phyloP scores from a whole-genome alignment of 495 filamentous ascomycete genomes.

The Neurospora cerealis region DNA sequence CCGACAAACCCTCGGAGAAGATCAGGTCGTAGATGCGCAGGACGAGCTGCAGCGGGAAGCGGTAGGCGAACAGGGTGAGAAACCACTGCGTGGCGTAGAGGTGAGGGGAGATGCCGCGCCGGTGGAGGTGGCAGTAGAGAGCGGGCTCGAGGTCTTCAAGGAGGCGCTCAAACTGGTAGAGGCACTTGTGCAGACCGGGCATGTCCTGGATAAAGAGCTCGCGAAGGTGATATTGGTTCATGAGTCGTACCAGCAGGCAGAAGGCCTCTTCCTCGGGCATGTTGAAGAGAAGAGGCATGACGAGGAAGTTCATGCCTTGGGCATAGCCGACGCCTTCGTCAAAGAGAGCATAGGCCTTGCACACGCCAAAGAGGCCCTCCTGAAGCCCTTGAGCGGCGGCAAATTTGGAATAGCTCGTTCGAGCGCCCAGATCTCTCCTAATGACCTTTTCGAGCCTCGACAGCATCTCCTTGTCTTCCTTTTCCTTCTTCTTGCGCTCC shows the following conservation, averaged over 20 bases:
- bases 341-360: constrained; percentile 95
- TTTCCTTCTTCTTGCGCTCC: constrained; percentile 63
- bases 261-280: constrained; percentile 98
- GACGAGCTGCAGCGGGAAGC: constrained; percentile 92
- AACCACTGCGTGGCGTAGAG: constrained; percentile 99
- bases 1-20: constrained; percentile 86
- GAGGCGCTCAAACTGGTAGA: constrained; percentile 91
- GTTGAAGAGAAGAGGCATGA: constrained; percentile 95
- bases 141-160: constrained; percentile 92
- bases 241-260: constrained; percentile 80
- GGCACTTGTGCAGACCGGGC: constrained; percentile 84
- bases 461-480: constrained; percentile 59
- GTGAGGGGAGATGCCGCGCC: constrained; percentile 78
- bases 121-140: constrained; percentile 86
- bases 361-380: constrained; percentile 87
- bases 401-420: constrained; percentile 95
- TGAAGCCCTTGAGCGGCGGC: constrained; percentile 80
- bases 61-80: constrained; percentile 96
- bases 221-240: constrained; percentile 92
- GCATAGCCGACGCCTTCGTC: constrained; percentile 94
- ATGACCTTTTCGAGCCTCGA: constrained; percentile 88
- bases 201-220: constrained; percentile 94
- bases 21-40: constrained; percentile 95
- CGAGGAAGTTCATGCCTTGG: constrained; percentile 97
- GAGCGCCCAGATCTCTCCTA: constrained; percentile 75